These are phyloP conservation scores for Carex littledalei DNA, from an alignment of 176 grass and related monocot genomes.

Conservation along the genomic window DNA sequence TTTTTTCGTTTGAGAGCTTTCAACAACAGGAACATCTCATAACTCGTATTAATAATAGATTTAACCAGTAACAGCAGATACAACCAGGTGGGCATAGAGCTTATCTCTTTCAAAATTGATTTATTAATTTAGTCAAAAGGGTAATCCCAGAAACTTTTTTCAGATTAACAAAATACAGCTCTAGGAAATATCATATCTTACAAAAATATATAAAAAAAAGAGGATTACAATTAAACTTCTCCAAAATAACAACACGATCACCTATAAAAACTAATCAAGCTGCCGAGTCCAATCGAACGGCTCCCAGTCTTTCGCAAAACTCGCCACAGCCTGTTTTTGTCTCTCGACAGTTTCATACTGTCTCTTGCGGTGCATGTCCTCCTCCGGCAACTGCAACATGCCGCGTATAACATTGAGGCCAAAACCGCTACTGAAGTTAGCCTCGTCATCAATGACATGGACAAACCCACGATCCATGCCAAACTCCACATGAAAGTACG, in stretches of 20 bases:
- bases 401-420: conserved; percentile 79
- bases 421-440: conserved; percentile 64
- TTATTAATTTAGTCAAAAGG: neutral
- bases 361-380: conserved; percentile 71
- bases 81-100: neutral
- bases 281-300: conserved; percentile 81
- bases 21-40: neutral
- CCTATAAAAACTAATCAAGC: conserved; percentile 25
- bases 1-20: neutral
- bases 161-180: neutral
- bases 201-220: neutral
- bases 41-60: neutral
- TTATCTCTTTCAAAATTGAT: conserved; percentile 2
- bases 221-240: neutral
- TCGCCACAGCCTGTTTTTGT: conserved; percentile 50
- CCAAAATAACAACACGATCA: neutral
- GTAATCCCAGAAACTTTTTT: neutral
- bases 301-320: conserved; percentile 67
- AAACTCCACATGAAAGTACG: conserved; percentile 95
- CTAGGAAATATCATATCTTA: neutral
- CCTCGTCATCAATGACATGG: conserved; percentile 91
- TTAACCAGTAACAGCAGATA: neutral
- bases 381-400: conserved; percentile 64
- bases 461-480: conserved; percentile 76
- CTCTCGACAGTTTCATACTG: conserved; percentile 65